Evolutionary conservation across 352 stramenopile genomes (phyloP).

Genomic region (Pythium rhizo-oryzae): DNA sequence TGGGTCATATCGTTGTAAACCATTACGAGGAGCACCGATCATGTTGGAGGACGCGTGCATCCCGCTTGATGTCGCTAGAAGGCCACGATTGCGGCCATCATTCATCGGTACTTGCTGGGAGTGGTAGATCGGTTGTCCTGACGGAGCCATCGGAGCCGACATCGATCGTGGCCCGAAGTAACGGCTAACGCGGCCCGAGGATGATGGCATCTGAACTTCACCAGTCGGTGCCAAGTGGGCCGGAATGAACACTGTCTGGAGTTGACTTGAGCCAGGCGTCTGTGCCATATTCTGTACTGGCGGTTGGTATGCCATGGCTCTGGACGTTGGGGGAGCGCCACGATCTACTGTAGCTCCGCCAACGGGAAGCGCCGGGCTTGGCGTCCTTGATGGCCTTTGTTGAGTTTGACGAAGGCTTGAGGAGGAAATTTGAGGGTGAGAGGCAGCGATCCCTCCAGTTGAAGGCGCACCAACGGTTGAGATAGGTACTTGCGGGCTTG

Average conservation of each 20-base stretch:
- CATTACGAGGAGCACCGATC: background rate
- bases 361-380: background rate
- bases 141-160: background rate
- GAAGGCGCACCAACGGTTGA: background rate
- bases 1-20: background rate
- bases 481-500: background rate
- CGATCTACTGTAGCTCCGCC: background rate
- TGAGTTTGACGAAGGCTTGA: background rate
- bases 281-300: background rate
- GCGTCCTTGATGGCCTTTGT: background rate
- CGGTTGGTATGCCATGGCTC: background rate
- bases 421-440: background rate
- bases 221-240: background rate
- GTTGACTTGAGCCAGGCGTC: background rate
- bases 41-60: background rate
- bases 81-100: background rate
- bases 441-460: background rate
- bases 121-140: background rate
- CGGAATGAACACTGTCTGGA: background rate
- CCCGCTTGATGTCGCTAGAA: background rate
- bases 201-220: background rate
- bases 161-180: background rate
- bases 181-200: background rate
- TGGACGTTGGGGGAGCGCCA: background rate
- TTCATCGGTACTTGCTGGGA: background rate